phyloP scores from a whole-genome alignment of 2,329 filamentous ascomycete genomes.

The Fusarium floridanum region DNA sequence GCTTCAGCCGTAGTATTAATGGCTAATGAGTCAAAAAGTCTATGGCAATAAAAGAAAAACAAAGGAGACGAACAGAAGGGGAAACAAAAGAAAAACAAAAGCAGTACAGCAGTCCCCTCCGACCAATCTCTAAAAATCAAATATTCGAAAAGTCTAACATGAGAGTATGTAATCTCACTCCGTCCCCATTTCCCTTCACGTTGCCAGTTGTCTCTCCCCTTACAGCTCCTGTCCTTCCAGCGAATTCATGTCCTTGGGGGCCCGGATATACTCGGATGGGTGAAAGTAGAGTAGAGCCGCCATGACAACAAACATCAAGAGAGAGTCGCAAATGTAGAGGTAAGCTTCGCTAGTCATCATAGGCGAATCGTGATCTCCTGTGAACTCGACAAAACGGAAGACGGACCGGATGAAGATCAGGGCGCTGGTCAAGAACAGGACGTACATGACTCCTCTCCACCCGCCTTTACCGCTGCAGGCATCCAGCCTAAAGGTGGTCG shows the following conservation, averaged over 20 bases:
- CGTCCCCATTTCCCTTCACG: not conserved
- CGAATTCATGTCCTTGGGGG: conserved; percentile 9
- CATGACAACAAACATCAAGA: conserved; percentile 9
- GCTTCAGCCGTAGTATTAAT: conserved; percentile 1
- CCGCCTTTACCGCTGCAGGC: not conserved
- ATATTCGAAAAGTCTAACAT: not conserved
- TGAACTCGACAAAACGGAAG: conserved; percentile 17
- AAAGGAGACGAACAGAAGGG: not conserved
- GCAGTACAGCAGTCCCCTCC: not conserved
- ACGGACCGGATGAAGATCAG: conserved; percentile 16
- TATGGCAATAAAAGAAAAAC: not conserved
- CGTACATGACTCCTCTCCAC: not conserved
- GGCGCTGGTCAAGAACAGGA: conserved; percentile 4
- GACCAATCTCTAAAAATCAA: not conserved
- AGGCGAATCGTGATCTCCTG: not conserved
- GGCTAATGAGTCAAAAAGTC: not conserved
- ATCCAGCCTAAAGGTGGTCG: not conserved
- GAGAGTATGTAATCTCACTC: not conserved
- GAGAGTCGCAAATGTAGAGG: conserved; percentile 18
- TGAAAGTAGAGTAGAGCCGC: conserved; percentile 8
- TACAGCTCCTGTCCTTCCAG: conserved; percentile 4
- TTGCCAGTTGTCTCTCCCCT: not conserved
- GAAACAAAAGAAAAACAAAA: not conserved
- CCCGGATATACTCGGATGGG: conserved; percentile 1
- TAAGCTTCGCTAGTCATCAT: conserved; percentile 12